Conservation (phyloP, 495 filamentous ascomycete genomes). For the Xylaria curta region DNA sequence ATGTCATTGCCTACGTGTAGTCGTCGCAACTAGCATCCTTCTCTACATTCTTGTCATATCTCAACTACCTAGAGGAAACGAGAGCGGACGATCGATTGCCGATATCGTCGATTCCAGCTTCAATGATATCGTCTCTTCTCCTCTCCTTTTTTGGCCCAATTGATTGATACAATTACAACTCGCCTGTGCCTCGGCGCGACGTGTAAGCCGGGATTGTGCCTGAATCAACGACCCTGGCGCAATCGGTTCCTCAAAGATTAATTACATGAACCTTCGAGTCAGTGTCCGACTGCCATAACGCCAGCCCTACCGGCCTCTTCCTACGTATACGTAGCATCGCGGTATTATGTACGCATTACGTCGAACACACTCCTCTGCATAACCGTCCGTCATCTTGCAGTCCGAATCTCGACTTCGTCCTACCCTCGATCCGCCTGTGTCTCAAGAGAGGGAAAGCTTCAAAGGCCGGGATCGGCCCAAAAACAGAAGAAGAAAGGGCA, state of each 20-base stretch:
- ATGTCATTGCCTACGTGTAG: neutral
- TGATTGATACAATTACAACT: neutral
- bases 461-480: neutral
- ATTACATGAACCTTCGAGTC: neutral
- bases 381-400: conserved; percentile 21
- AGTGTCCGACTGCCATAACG: neutral
- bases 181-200: neutral
- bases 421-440: neutral
- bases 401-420: conserved; percentile 4
- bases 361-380: conserved; percentile 26
- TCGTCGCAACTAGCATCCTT: neutral
- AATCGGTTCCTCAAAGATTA: neutral
- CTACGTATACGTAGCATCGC: conserved; percentile 21
- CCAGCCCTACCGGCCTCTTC: neutral
- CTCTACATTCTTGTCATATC: neutral
- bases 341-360: conserved; percentile 67
- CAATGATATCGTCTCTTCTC: neutral
- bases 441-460: neutral
- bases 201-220: neutral
- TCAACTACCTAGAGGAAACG: neutral
- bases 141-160: neutral
- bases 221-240: neutral
- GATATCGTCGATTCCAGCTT: neutral
- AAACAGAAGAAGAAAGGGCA: neutral
- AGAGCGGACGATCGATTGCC: neutral